A percentile compares a stretch with the other conserved stretches of the same genome.
Conservation (phyloP, 2,329 filamentous ascomycete species). For the Fusarium sp. region DNA sequence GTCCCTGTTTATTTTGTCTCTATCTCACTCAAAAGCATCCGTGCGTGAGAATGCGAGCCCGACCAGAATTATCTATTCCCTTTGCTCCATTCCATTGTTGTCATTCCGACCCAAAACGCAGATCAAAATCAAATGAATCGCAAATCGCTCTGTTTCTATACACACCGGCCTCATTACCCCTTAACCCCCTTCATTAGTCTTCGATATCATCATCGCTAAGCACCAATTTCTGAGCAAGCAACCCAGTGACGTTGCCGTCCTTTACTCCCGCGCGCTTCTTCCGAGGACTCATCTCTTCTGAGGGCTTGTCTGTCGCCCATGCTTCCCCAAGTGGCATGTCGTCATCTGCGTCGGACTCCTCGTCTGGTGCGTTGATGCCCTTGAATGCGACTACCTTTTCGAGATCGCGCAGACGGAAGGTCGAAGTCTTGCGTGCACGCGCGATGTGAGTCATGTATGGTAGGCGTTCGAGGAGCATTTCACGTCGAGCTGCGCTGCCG, state of each 20-base stretch:
- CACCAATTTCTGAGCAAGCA: conserved; percentile 73
- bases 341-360: conserved; percentile 60
- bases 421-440: conserved; percentile 54
- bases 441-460: conserved; percentile 84
- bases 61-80: conserved; percentile 16
- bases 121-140: conserved; percentile 24
- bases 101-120: conserved; percentile 12
- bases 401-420: conserved; percentile 65
- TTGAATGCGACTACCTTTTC: conserved; percentile 76
- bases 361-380: conserved; percentile 64
- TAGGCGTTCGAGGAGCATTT: conserved; percentile 85
- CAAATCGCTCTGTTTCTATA: conserved; percentile 21
- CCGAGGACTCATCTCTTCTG: conserved; percentile 63
- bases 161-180: neutral
- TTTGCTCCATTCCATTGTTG: conserved; percentile 28
- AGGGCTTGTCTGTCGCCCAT: conserved; percentile 72
- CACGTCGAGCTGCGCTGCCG: conserved; percentile 74
- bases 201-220: conserved; percentile 89
- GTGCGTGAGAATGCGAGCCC: conserved; percentile 3
- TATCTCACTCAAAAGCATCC: conserved; percentile 19
- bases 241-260: conserved; percentile 52
- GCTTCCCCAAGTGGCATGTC: conserved; percentile 57
- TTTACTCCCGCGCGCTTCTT: conserved; percentile 59
- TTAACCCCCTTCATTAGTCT: conserved; percentile 60
- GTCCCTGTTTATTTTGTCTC: neutral